phyloP scores from a whole-genome alignment of 1,139 yeast species.

The Scheffersomyces quercinus region DNA sequence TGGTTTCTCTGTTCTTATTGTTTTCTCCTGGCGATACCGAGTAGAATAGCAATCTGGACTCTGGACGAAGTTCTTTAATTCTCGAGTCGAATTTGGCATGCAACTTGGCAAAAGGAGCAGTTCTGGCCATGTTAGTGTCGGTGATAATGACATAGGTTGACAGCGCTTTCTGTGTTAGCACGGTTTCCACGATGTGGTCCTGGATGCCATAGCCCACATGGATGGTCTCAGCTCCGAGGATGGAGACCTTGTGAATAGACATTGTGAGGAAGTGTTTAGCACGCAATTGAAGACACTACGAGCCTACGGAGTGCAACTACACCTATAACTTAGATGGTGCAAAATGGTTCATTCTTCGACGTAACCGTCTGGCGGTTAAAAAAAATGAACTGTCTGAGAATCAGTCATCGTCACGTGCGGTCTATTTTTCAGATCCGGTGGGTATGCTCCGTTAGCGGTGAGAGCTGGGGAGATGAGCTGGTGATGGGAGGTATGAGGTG shows the following conservation, averaged over 20 bases:
- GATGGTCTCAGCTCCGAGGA: conserved; percentile 81
- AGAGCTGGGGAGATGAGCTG: no score
- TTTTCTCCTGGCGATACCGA: conserved; percentile 92
- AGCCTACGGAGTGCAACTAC: neutral
- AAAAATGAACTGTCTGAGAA: no score
- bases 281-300: neutral
- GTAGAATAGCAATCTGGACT: conserved; percentile 69
- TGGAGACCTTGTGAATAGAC: conserved; percentile 55
- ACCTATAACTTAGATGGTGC: no score
- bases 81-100: conserved; percentile 32
- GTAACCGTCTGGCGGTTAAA: no score
- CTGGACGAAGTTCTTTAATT: conserved; percentile 33
- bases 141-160: conserved; percentile 92
- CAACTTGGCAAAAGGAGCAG: conserved; percentile 56
- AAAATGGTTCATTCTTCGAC: no score
- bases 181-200: conserved; percentile 71
- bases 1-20: conserved; percentile 83
- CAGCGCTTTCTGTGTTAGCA: conserved; percentile 63
- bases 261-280: conserved; percentile 18
- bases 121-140: conserved; percentile 75
- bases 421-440: no score
- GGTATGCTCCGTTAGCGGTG: no score
- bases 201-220: conserved; percentile 89
- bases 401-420: no score
- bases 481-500: no score